These are phyloP conservation scores for Trichoderma guizhouense DNA, from an alignment of 2,329 filamentous ascomycete genomes.

Conservation along the genomic window DNA sequence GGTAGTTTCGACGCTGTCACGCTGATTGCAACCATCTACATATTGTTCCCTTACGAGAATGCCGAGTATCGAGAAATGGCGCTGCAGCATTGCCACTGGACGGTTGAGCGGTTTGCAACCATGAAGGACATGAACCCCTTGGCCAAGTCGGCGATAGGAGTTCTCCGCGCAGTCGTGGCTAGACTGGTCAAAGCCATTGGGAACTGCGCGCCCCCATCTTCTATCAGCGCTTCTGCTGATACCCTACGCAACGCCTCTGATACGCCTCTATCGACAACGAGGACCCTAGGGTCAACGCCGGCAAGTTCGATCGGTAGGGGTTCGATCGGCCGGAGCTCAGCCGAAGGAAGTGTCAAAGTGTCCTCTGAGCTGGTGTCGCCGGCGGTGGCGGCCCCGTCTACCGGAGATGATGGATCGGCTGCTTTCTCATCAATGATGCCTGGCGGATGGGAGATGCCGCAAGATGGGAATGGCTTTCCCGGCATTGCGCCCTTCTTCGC, in stretches of 20 bases:
- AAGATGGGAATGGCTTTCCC: constrained; percentile 45
- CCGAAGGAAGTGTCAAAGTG: neutral
- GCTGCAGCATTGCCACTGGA: constrained; percentile 57
- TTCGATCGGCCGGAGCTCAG: constrained; percentile 10
- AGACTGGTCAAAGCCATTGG: constrained; percentile 51
- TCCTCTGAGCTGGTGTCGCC: neutral
- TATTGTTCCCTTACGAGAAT: constrained; percentile 57
- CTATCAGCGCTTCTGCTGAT: constrained; percentile 18
- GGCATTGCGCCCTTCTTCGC: constrained; percentile 54
- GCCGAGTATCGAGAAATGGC: constrained; percentile 44
- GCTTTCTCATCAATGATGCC: constrained; percentile 3
- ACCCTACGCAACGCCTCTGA: constrained; percentile 11
- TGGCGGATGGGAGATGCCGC: constrained; percentile 40
- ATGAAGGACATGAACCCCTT: constrained; percentile 54
- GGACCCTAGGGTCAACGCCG: constrained; percentile 20
- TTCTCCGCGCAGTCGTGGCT: constrained; percentile 53
- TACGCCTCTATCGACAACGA: constrained; percentile 15
- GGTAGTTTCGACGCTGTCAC: constrained; percentile 63
- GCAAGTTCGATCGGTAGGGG: constrained; percentile 14
- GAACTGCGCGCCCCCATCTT: constrained; percentile 23
- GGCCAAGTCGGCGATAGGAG: constrained; percentile 52
- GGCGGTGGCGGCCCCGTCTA: neutral
- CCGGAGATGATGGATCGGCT: neutral
- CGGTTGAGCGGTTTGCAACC: constrained; percentile 54
- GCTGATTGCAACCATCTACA: constrained; percentile 58